Percentiles rank a stretch among this genome's conserved stretches.
phyloP scores from a whole-genome alignment of 2,329 filamentous ascomycete genomes.

The Hymenoscyphus fructigenus region DNA sequence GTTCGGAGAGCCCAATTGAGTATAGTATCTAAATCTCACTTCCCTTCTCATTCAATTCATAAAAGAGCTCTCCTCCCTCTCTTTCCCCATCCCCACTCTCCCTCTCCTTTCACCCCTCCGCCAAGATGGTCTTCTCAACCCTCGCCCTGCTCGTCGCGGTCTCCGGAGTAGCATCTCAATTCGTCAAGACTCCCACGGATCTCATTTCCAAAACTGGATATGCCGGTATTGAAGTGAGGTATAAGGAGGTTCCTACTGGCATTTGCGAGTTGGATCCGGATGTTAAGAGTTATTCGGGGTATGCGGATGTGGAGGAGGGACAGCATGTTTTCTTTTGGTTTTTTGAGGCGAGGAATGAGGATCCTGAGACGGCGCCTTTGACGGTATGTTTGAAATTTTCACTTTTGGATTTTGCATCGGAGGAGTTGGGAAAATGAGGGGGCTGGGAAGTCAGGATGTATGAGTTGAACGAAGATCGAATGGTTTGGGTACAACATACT shows the following conservation, averaged over 20 bases:
- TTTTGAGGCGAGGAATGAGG: conserved; percentile 45
- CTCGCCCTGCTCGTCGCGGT: not conserved
- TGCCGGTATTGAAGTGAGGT: conserved; percentile 44
- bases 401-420: not conserved
- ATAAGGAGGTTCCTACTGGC: conserved; percentile 48
- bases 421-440: not conserved
- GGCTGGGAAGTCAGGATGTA: not conserved
- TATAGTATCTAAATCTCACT: not conserved
- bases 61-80: not conserved
- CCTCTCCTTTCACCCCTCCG: not conserved
- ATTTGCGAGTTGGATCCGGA: conserved; percentile 45
- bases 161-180: conserved; percentile 30
- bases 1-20: not conserved
- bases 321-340: conserved; percentile 47
- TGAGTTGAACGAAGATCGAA: no score
- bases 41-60: not conserved
- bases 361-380: conserved; percentile 48
- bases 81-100: not conserved
- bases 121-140: not conserved
- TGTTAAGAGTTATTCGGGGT: conserved; percentile 45
- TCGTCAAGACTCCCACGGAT: conserved; percentile 40
- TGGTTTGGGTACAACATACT: no score
- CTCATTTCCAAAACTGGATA: conserved; percentile 39
- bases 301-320: conserved; percentile 42
- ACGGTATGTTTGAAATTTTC: conserved; percentile 38